Conservation (phyloP, 1,284 basidiomycete genomes). For the Erythrobasidium hasegawianum region DNA sequence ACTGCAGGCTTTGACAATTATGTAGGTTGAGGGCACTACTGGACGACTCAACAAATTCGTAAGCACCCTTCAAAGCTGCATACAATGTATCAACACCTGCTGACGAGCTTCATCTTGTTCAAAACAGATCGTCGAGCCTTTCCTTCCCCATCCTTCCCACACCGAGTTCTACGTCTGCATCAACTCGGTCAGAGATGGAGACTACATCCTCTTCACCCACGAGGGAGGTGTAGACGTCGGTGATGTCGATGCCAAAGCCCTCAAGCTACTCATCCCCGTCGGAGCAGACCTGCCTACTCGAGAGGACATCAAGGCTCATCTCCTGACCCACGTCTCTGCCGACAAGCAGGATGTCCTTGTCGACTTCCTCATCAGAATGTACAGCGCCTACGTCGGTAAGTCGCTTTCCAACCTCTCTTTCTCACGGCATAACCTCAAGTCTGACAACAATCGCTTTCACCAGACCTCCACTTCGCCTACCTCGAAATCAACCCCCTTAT, state of each 20-base stretch:
- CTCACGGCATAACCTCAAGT: too few species aligned
- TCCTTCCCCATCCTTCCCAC: constrained; percentile 88
- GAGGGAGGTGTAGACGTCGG: constrained; percentile 98
- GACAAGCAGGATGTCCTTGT: constrained; percentile 80
- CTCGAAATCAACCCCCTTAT: constrained; percentile 99
- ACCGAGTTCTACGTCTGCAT: constrained; percentile 99
- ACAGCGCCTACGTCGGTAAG: constrained; percentile 87
- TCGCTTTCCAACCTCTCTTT: neutral
- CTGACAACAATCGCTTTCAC: neutral
- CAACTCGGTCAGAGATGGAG: constrained; percentile 90
- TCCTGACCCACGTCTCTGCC: constrained; percentile 71
- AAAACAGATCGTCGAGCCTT: constrained; percentile 93
- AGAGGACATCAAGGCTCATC: constrained; percentile 65
- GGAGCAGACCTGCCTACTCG: constrained; percentile 67
- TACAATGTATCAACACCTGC: neutral
- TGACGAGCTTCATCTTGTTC: neutral
- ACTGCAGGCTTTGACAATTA: neutral
- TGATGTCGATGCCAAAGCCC: constrained; percentile 96
- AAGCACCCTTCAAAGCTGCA: neutral
- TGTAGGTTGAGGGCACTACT: constrained; percentile 82
- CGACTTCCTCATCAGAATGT: constrained; percentile 92
- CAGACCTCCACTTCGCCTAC: constrained; percentile 66
- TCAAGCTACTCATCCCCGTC: constrained; percentile 82
- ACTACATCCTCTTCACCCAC: constrained; percentile 96
- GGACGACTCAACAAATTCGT: constrained; percentile 84